phyloP scores from a whole-genome alignment of 352 stramenopile genomes.

The Phytophthora pinifolia region DNA sequence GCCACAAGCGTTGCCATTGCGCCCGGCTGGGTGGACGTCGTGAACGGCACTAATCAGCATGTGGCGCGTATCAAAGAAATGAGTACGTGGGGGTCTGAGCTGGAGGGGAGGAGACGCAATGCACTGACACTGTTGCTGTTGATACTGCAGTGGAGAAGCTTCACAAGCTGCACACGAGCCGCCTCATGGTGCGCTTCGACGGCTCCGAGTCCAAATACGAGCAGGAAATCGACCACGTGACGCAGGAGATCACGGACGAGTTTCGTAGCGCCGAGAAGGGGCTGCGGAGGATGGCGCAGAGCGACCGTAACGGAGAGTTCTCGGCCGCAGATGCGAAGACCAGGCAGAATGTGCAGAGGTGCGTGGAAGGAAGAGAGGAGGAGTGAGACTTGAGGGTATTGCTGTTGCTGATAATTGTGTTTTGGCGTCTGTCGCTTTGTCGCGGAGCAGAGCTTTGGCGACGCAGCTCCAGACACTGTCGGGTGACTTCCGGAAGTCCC shows the following conservation, averaged over 20 bases:
- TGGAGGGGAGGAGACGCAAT: neutral
- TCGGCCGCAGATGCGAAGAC: conserved; percentile 83
- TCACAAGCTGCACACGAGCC: conserved; percentile 81
- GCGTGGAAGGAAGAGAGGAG: conserved; percentile 4
- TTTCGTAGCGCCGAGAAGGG: conserved; percentile 80
- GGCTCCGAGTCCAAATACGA: conserved; percentile 85
- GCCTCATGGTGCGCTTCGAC: conserved; percentile 88
- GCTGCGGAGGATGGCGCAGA: conserved; percentile 72
- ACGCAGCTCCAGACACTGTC: conserved; percentile 97
- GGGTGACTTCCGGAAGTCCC: conserved; percentile 95
- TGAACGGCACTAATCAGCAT: conserved; percentile 79
- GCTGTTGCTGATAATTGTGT: conserved; percentile 5
- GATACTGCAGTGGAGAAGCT: conserved; percentile 74
- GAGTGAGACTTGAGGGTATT: neutral
- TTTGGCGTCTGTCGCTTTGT: neutral
- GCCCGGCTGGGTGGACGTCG: conserved; percentile 78
- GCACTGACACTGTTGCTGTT: conserved; percentile 8
- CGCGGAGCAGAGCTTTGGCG: conserved; percentile 77
- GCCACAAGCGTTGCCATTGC: conserved; percentile 40
- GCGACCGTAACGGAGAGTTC: conserved; percentile 53
- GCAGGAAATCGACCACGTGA: conserved; percentile 81
- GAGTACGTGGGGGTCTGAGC: conserved; percentile 38
- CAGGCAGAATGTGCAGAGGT: conserved; percentile 84
- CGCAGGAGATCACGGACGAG: conserved; percentile 78
- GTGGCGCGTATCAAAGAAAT: conserved; percentile 78